Evolutionary conservation across 177 flowering plant genomes (phyloP).

Genomic region (Vitis hybrid): DNA sequence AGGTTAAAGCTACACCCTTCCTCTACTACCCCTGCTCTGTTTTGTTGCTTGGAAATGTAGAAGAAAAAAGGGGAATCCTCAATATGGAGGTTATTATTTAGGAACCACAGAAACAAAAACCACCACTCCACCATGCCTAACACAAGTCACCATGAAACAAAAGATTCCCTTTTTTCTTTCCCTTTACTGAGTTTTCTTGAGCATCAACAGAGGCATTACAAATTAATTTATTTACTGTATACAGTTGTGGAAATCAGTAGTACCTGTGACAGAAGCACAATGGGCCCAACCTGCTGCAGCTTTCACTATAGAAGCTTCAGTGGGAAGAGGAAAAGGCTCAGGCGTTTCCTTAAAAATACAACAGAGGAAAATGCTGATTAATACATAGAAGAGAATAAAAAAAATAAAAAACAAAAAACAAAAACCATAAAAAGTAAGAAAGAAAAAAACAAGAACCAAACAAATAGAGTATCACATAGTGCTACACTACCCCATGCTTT

Average conservation of each 20-base stretch:
- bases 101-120: no score
- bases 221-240: no score
- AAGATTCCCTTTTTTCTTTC: no score
- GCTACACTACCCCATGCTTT: slow-evolving; percentile 65
- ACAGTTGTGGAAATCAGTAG: neutral
- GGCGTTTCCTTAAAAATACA: slow-evolving; percentile 56
- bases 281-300: slow-evolving; percentile 85
- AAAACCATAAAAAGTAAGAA: neutral
- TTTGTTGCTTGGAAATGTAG: no score
- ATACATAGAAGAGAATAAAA: neutral
- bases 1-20: no score
- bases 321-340: slow-evolving; percentile 72
- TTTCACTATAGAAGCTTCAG: slow-evolving; percentile 42
- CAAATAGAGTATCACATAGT: neutral
- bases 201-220: no score
- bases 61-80: no score
- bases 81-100: no score
- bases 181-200: no score
- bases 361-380: slow-evolving; percentile 1
- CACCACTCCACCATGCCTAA: no score
- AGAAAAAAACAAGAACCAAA: neutral
- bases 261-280: slow-evolving; percentile 66
- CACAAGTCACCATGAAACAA: no score
- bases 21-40: no score
- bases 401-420: neutral